Evolutionary conservation across 2,329 filamentous ascomycete genomes (phyloP).

Genomic region (Aspergillus sp.): DNA sequence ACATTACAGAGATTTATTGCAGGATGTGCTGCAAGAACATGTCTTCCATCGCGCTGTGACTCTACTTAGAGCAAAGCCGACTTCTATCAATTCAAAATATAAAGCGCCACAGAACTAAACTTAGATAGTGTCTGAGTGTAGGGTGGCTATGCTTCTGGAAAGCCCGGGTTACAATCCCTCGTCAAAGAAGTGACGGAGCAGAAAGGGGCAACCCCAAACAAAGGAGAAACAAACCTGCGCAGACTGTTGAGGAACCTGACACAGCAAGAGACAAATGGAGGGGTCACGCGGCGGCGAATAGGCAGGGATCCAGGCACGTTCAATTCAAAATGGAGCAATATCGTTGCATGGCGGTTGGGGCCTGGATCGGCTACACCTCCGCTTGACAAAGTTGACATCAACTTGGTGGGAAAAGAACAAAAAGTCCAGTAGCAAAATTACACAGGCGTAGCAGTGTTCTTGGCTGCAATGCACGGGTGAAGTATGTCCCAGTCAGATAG

Average conservation of each 20-base stretch:
- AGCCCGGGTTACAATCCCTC: no score
- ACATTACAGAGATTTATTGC: not conserved
- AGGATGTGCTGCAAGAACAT: not conserved
- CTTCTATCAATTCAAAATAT: not conserved
- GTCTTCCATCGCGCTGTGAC: not conserved
- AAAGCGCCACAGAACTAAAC: not conserved
- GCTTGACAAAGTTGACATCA: no score
- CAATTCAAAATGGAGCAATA: conserved; percentile 8
- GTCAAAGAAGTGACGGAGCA: no score
- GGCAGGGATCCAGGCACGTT: not conserved
- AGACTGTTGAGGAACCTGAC: not conserved
- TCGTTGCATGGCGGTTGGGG: conserved; percentile 21
- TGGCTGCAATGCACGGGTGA: no score
- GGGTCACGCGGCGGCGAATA: conserved; percentile 18
- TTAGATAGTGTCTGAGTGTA: no score
- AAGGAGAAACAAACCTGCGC: not conserved
- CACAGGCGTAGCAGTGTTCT: no score
- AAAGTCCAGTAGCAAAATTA: no score
- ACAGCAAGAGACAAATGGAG: not conserved
- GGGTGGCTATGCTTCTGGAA: no score
- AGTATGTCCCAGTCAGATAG: no score
- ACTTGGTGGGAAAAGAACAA: no score
- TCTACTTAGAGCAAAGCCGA: not conserved
- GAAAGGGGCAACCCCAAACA: not conserved
- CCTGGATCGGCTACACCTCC: no score